Evolutionary conservation across 768 basidiomycete species (phyloP), one percentile per base, ranked within the genome.

Genomic region (Trametes villosa): DNA sequence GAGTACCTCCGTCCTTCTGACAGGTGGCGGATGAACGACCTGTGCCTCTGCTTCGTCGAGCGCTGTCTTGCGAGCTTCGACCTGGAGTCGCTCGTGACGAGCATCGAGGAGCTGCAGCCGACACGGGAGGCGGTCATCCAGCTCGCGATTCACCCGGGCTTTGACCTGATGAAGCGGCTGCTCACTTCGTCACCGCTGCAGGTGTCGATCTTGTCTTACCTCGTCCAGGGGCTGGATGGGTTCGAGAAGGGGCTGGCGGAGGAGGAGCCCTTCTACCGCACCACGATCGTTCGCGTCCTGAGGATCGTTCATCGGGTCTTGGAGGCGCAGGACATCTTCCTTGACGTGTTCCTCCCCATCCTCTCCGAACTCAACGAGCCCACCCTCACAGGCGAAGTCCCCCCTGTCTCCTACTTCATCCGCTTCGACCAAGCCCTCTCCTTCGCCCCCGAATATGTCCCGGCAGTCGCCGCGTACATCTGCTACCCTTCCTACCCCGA

Each of bases 251-350:
- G 83, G 18, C 70, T 89, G 26, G 83, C 88, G 0, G 83, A 84
- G 18, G 87, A 90, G 49, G 82, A 92, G 71, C 81, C 87, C 0
- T 86, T 81, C 70, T 92, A 92, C 76, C 81, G 82, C 33, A 82
- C 81, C 47, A 91, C 91, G 4, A 89, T 97, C 63, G 77, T 87
- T 20, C 89, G 94, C 15, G 84, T 92, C 8, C 78, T 98, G 34
- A 81, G 95, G 53, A 92, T 96, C 63, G 80, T 93, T 17, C 83
- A 87, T 62, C 87, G 94, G 1, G 82, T 91, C 0, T 77, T 98
- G 58, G 91, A 94, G 63, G 82, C 94, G 27, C 95, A 98, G 69
- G 87, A 91, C 50, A 83, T 94, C 56, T 97, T 96, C 79, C 79
- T 95, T 41, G 94, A 98, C 55, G 87, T 95, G 24, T 83, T 96